These are phyloP conservation scores for Tricholoma terreum DNA, from an alignment of 768 basidiomycete species.

Conservation along the genomic window DNA sequence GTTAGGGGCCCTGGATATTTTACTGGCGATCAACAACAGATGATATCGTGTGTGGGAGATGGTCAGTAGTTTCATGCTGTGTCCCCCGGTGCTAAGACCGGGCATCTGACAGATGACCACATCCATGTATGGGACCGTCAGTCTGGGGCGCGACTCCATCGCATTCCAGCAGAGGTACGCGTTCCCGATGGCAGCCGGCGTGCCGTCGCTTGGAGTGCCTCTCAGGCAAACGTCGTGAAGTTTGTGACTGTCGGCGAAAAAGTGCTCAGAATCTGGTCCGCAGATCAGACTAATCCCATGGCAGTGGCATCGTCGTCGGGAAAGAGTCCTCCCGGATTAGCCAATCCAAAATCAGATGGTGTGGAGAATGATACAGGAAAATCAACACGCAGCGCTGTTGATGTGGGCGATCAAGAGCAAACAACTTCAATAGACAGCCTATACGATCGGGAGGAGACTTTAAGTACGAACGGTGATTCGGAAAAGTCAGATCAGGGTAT, in stretches of 20 bases:
- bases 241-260: neutral
- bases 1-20: constrained; percentile 1
- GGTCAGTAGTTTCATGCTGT: too few relatives aligned
- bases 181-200: neutral
- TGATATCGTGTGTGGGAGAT: neutral
- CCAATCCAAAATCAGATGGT: too few relatives aligned
- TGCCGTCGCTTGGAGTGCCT: neutral
- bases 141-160: neutral
- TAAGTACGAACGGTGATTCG: too few relatives aligned
- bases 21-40: neutral
- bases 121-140: neutral
- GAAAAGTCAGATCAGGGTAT: too few relatives aligned
- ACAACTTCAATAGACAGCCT: too few relatives aligned
- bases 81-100: too few relatives aligned
- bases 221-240: neutral
- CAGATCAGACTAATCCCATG: neutral
- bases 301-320: too few relatives aligned
- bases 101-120: neutral
- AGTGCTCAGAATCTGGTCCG: neutral
- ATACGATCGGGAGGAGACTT: too few relatives aligned
- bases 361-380: too few relatives aligned
- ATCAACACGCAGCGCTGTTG: too few relatives aligned
- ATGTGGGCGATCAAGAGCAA: too few relatives aligned
- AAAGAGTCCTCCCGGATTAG: too few relatives aligned
- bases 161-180: neutral